Percentiles rank a stretch among this genome's conserved stretches.
Conservation (phyloP, 192 early-diverging fungal species). For the Chytriomyces hyalinus region DNA sequence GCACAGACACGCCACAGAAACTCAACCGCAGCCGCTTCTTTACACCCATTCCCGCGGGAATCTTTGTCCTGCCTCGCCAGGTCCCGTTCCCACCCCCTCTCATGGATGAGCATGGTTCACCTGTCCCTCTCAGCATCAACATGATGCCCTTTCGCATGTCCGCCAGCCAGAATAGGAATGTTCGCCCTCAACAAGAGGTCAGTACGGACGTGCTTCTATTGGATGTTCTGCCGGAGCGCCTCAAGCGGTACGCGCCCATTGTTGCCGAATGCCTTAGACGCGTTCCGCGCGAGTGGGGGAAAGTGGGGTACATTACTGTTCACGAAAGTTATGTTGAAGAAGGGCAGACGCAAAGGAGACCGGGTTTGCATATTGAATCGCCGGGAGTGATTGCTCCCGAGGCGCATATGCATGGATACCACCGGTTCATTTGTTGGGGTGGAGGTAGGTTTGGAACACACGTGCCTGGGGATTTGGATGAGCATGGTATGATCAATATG, state of each 20-base stretch:
- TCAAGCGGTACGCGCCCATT: slow-evolving; percentile 9
- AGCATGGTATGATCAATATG: not conserved
- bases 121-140: not conserved
- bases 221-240: not conserved
- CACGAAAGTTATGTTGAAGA: slow-evolving; percentile 3
- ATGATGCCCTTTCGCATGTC: slow-evolving; percentile 20
- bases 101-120: not conserved
- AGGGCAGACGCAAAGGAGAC: not conserved
- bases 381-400: not conserved
- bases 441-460: not conserved
- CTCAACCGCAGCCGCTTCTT: too few species aligned
- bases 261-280: slow-evolving; percentile 2
- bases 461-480: not conserved
- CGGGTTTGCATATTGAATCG: slow-evolving; percentile 11
- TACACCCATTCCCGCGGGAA: not conserved
- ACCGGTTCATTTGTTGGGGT: slow-evolving; percentile 3
- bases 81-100: not conserved
- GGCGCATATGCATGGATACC: not conserved
- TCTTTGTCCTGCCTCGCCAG: not conserved
- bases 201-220: not conserved
- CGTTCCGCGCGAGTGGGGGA: not conserved
- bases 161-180: not conserved
- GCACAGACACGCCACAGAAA: too few species aligned
- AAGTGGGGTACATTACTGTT: slow-evolving; percentile 15
- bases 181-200: not conserved